phyloP scores from a whole-genome alignment of 352 stramenopile genomes.

The Globisporangium irregulare region DNA sequence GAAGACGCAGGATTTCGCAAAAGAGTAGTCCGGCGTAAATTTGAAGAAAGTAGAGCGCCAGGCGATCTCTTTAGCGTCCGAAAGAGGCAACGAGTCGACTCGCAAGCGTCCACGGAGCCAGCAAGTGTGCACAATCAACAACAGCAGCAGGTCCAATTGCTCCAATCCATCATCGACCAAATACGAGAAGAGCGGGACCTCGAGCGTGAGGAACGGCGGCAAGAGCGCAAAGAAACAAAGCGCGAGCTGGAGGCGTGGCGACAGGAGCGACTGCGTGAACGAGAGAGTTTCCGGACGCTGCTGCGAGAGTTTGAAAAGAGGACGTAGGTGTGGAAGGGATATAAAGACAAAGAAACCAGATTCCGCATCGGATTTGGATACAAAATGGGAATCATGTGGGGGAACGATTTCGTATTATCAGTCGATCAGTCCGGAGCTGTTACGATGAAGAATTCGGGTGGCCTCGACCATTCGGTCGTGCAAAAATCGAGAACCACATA shows the following conservation, averaged over 20 bases:
- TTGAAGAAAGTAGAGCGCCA: background rate
- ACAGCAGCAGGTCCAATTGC: background rate
- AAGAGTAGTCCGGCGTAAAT: background rate
- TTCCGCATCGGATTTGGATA: background rate
- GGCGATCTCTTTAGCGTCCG: background rate
- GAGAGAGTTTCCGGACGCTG: background rate
- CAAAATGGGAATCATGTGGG: background rate
- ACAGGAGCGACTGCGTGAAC: background rate
- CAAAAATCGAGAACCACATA: too few species aligned
- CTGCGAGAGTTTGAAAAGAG: background rate
- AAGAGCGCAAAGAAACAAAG: background rate
- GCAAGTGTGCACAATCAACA: background rate
- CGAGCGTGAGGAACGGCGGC: background rate
- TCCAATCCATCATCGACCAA: slow-evolving; percentile 3
- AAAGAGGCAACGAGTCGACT: background rate
- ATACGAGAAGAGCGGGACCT: slow-evolving; percentile 2
- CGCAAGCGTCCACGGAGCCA: background rate
- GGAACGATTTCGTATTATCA: background rate
- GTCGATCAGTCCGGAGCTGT: too few species aligned
- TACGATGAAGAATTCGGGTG: too few species aligned
- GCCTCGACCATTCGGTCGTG: too few species aligned
- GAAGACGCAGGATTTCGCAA: background rate
- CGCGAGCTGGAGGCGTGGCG: background rate
- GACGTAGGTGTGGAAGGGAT: background rate
- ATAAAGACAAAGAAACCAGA: background rate